Evolutionary conservation across 345 rosid species (phyloP), one percentile per base, ranked within the genome.

Genomic region (Ricinus communis): DNA sequence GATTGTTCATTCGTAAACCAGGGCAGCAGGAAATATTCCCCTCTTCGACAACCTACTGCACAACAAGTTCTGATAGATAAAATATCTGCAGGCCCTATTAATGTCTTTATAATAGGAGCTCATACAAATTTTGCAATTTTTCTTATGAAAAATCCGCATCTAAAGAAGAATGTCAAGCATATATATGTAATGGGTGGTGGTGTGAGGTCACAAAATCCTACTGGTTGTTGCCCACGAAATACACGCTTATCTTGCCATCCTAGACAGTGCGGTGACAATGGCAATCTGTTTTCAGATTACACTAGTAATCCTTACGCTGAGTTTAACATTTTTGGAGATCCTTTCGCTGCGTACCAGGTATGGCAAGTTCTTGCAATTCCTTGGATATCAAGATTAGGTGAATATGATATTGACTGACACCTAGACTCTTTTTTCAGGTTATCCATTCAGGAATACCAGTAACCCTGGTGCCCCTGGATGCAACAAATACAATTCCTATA

Each of bases 301-400:
- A 56, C 77, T n/a, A 86, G 86, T 59, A 93, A 91, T 76, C 98
- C 97, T 62, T 93, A 85, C 58, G 97, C 94, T 0, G 97, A 93
- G 83, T 93, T 90, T 79, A 93, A 93, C 77, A 81, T 90, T 46
- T 93, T 90, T 52, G 88, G 67, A 30, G 97, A 93, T 71, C 98
- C 98, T 66, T 91, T 93, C 55, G 93, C 98, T 56, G 87, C 98
- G 45, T 90, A 91, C 71, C 97, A 91, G 90, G 96, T 90, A 56
- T 40, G 66, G 18, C 7, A 33, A 10, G 1, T 19, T 21, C 33
- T 57, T 19, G 33, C 57, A 3, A 21, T 28, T 31, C 5, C 12
- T 2, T 15, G 18, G 40, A 28, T 19, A 28, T 40, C n/a, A 27
- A 0, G 56, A 50, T 8, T 51, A 27, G 47, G 50, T 62, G 59